These are phyloP conservation scores for Fusarium nodosum DNA, from an alignment of 2,329 filamentous ascomycete species.

Conservation along the genomic window DNA sequence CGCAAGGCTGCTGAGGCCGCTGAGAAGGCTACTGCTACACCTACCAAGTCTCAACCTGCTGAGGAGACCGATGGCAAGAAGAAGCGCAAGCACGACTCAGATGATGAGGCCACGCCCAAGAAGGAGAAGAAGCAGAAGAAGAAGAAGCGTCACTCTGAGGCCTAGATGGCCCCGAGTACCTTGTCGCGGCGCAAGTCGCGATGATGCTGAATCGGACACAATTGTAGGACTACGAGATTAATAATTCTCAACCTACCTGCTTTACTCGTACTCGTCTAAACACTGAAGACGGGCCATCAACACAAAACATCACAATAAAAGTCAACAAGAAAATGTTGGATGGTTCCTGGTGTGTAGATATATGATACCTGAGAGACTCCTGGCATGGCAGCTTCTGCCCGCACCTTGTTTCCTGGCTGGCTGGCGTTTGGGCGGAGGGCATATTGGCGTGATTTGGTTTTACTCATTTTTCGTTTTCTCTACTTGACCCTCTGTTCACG, in stretches of 20 bases:
- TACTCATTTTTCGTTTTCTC: conserved; percentile 48
- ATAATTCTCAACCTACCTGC: conserved; percentile 36
- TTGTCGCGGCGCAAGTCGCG: conserved; percentile 32
- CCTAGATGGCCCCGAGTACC: conserved; percentile 47
- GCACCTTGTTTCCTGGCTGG: conserved; percentile 50
- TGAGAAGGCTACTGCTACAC: conserved; percentile 60
- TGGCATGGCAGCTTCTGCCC: conserved; percentile 50
- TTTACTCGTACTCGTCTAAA: conserved; percentile 50
- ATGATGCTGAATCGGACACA: conserved; percentile 42
- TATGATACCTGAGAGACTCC: conserved; percentile 55
- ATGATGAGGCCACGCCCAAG: conserved; percentile 73
- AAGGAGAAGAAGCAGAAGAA: conserved; percentile 70
- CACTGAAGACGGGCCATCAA: conserved; percentile 47
- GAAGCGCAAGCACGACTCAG: conserved; percentile 79
- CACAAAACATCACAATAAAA: conserved; percentile 38
- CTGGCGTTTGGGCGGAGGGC: conserved; percentile 54
- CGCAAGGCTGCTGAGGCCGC: conserved; percentile 71
- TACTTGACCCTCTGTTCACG: conserved; percentile 38
- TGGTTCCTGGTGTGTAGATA: conserved; percentile 51
- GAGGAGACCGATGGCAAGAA: conserved; percentile 60
- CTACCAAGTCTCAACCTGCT: conserved; percentile 59
- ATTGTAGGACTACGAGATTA: conserved; percentile 32
- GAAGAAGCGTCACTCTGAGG: conserved; percentile 60
- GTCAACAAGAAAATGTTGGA: conserved; percentile 43
- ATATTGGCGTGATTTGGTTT: conserved; percentile 54